Evolutionary conservation across 139 green algal genomes (phyloP).

Genomic region (Mesostigma viride): DNA sequence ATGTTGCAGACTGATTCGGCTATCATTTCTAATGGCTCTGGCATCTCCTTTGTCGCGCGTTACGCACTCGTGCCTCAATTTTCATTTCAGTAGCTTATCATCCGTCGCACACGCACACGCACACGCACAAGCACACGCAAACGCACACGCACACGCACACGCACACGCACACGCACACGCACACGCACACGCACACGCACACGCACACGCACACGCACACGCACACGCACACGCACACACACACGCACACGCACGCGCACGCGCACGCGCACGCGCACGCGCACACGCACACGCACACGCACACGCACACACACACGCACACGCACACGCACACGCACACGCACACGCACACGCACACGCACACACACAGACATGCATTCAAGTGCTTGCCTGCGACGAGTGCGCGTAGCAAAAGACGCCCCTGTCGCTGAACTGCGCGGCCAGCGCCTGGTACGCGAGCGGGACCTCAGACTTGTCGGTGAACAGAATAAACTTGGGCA

Average conservation of each 20-base stretch:
- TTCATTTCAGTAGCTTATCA: too few relatives aligned
- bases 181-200: not conserved
- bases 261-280: not conserved
- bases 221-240: not conserved
- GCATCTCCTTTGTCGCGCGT: too few relatives aligned
- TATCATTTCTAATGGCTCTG: too few relatives aligned
- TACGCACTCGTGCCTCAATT: too few relatives aligned
- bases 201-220: not conserved
- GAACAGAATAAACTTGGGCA: too few relatives aligned
- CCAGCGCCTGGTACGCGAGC: too few relatives aligned
- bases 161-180: not conserved
- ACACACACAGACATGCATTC: not conserved
- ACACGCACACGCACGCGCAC: not conserved
- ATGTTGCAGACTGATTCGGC: too few relatives aligned
- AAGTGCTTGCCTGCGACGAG: not conserved
- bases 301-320: not conserved
- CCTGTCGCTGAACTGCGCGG: too few relatives aligned
- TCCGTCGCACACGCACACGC: not conserved
- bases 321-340: not conserved
- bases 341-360: not conserved
- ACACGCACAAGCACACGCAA: too few relatives aligned
- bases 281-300: not conserved
- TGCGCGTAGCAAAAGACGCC: too few relatives aligned
- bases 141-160: not conserved
- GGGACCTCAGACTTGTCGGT: too few relatives aligned